Conservation (phyloP, 192 early-diverging fungal genomes). For the Chytriomyces confervae region DNA sequence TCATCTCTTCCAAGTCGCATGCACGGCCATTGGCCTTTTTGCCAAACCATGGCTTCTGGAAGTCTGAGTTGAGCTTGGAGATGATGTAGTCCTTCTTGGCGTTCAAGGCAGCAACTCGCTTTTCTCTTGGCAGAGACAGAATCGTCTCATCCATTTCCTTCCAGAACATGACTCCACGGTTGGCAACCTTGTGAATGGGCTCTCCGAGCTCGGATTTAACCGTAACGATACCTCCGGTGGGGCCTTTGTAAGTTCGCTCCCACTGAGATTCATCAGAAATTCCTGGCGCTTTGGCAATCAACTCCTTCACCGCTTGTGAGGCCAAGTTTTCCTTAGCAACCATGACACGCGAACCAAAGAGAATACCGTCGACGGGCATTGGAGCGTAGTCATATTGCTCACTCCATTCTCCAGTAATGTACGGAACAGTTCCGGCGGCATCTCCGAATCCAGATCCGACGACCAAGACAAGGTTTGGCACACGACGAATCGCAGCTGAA, state of each 20-base stretch:
- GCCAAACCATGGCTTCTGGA: conserved; percentile 96
- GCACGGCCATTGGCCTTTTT: conserved; percentile 69
- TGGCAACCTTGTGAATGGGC: conserved; percentile 91
- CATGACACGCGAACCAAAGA: conserved; percentile 97
- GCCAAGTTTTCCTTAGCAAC: conserved; percentile 87
- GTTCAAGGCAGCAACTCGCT: conserved; percentile 72
- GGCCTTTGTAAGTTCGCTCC: conserved; percentile 82
- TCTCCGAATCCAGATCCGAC: conserved; percentile 93
- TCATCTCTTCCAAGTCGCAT: conserved; percentile 90
- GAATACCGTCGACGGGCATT: conserved; percentile 95
- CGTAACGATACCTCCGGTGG: conserved; percentile 81
- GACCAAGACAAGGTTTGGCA: conserved; percentile 81
- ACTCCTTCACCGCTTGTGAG: conserved; percentile 79
- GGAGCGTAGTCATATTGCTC: conserved; percentile 76
- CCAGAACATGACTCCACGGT: conserved; percentile 78
- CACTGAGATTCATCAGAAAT: conserved; percentile 78
- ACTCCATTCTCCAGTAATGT: conserved; percentile 94
- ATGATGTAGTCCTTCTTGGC: conserved; percentile 89
- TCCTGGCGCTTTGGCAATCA: conserved; percentile 84
- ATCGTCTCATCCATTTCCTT: conserved; percentile 82
- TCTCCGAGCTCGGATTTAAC: conserved; percentile 90
- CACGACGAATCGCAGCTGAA: conserved; percentile 78
- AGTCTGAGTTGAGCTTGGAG: conserved; percentile 82
- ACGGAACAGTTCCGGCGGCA: conserved; percentile 82
- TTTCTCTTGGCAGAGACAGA: conserved; percentile 81